A percentile compares a stretch with the other conserved stretches of the same genome.
phyloP scores from a whole-genome alignment of 2,329 filamentous ascomycete genomes.

The Stemphylium beticola region DNA sequence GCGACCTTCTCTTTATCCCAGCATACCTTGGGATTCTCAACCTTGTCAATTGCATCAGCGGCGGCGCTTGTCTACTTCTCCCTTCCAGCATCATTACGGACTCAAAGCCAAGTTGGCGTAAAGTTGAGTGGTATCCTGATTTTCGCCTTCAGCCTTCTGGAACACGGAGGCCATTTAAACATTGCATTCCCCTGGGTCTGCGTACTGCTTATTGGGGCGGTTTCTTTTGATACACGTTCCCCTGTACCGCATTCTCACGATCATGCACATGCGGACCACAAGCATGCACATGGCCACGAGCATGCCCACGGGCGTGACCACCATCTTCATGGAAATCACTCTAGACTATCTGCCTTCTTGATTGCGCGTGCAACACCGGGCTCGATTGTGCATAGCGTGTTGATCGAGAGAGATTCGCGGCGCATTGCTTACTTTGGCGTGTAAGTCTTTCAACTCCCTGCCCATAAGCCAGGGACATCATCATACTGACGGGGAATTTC shows the following conservation, averaged over 20 bases:
- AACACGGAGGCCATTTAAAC: constrained; percentile 23
- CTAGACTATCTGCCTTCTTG: constrained; percentile 73
- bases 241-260: constrained; percentile 34
- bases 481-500: background rate
- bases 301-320: constrained; percentile 39
- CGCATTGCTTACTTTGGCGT: constrained; percentile 97
- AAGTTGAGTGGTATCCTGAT: constrained; percentile 37
- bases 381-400: constrained; percentile 82
- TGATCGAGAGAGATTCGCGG: constrained; percentile 89
- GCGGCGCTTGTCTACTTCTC: constrained; percentile 52
- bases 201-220: constrained; percentile 47
- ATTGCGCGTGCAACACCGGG: constrained; percentile 72
- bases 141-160: constrained; percentile 31
- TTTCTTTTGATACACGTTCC: constrained; percentile 49
- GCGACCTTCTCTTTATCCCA: constrained; percentile 39
- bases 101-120: constrained; percentile 42
- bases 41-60: constrained; percentile 52
- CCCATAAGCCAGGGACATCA: too few relatives aligned
- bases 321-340: constrained; percentile 59
- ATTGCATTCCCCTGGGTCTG: constrained; percentile 29
- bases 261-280: constrained; percentile 39
- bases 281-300: constrained; percentile 29
- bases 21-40: constrained; percentile 47
- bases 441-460: constrained; percentile 58
- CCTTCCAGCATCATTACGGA: constrained; percentile 51